Percentiles rank a stretch among this genome's conserved stretches.
Evolutionary conservation across 2,329 filamentous ascomycete species (phyloP).

Genomic region (Magnaporthiopsis poae): DNA sequence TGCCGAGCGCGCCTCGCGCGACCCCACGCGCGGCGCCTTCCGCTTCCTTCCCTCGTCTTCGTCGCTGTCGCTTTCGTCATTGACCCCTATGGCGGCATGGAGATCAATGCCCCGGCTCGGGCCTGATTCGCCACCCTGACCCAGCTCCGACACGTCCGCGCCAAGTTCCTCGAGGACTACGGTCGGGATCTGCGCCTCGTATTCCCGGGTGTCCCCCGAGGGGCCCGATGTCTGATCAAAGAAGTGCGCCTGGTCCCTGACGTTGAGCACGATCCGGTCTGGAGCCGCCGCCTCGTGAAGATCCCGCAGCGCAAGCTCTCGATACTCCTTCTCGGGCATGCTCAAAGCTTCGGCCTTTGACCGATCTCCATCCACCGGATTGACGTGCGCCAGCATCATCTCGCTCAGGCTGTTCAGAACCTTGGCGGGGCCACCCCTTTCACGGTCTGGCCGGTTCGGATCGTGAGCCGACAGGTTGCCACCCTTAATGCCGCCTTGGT

Average conservation of each 20-base stretch:
- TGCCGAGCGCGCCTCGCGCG: slow-evolving; percentile 52
- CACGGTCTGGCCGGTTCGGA: slow-evolving; percentile 62
- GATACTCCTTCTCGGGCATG: slow-evolving; percentile 63
- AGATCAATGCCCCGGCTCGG: slow-evolving; percentile 42
- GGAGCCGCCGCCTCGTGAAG: slow-evolving; percentile 65
- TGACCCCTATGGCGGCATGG: slow-evolving; percentile 54
- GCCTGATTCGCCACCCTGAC: slow-evolving; percentile 28
- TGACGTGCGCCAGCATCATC: slow-evolving; percentile 83
- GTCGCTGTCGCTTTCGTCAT: slow-evolving; percentile 60
- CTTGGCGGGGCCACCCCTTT: slow-evolving; percentile 77
- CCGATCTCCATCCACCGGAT: slow-evolving; percentile 52
- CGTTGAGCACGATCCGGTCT: slow-evolving; percentile 70
- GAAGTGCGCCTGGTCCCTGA: slow-evolving; percentile 78
- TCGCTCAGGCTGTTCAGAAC: slow-evolving; percentile 84
- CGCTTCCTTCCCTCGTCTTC: slow-evolving; percentile 38
- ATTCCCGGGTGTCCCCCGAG: slow-evolving; percentile 39
- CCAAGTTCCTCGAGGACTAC: slow-evolving; percentile 58
- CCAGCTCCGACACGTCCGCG: slow-evolving; percentile 47
- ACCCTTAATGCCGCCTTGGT: slow-evolving; percentile 69
- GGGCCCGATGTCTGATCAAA: slow-evolving; percentile 46
- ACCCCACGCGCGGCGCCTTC: slow-evolving; percentile 47
- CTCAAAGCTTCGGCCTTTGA: neutral
- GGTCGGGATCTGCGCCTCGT: slow-evolving; percentile 59
- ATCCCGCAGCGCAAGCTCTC: slow-evolving; percentile 68
- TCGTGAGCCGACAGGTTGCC: slow-evolving; percentile 53